These are phyloP conservation scores for Ramaria sp. DNA, from an alignment of 768 basidiomycete genomes.

Conservation along the genomic window DNA sequence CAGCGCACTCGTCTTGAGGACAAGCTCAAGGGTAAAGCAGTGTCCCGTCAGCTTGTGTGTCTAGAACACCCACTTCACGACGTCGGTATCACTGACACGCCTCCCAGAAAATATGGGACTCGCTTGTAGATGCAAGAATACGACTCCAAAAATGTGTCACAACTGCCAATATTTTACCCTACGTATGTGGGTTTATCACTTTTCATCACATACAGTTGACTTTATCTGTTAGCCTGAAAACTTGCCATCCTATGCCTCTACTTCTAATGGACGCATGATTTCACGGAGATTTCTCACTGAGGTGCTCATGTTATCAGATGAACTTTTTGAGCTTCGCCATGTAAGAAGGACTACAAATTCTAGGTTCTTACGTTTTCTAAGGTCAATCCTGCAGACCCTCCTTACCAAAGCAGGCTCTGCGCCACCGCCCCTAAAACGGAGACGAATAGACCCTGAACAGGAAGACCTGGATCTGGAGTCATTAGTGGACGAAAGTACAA, in stretches of 20 bases:
- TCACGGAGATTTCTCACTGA: constrained; percentile 48
- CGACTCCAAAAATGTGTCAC: constrained; percentile 72
- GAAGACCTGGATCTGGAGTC: constrained; percentile 19
- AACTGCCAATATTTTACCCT: constrained; percentile 55
- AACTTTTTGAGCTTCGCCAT: constrained; percentile 45
- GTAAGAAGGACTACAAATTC: not conserved
- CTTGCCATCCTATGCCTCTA: constrained; percentile 17
- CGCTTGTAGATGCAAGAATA: constrained; percentile 83
- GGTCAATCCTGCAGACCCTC: not conserved
- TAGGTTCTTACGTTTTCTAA: not conserved
- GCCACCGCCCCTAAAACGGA: constrained; percentile 23
- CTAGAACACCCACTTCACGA: not conserved
- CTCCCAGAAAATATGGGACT: constrained; percentile 71
- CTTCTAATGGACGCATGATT: constrained; percentile 32
- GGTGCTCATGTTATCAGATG: constrained; percentile 48
- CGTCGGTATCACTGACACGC: not conserved
- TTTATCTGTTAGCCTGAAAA: constrained; percentile 24
- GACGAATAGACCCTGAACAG: not conserved
- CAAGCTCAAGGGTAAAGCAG: constrained; percentile 71
- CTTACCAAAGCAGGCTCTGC: not conserved
- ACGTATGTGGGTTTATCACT: constrained; percentile 33
- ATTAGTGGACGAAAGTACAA: constrained; percentile 33
- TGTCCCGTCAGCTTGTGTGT: constrained; percentile 74
- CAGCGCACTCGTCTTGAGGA: constrained; percentile 57
- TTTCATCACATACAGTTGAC: constrained; percentile 6